Evolutionary conservation across 1,284 basidiomycete species (phyloP).

Genomic region (Xerocomus minutiporus): DNA sequence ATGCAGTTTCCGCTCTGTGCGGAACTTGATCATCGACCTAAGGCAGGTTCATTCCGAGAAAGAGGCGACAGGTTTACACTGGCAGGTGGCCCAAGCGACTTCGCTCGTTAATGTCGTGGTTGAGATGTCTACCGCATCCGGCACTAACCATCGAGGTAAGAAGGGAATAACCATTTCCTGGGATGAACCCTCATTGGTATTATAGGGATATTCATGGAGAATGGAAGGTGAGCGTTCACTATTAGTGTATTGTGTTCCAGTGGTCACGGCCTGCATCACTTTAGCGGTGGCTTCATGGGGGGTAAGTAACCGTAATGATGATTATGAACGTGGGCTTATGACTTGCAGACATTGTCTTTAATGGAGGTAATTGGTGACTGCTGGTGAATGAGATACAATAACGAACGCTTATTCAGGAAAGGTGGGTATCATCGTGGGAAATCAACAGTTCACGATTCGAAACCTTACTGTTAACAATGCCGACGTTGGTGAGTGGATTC

Average conservation of each 20-base stretch:
- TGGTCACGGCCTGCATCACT: background rate
- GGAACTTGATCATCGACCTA: conserved; percentile 48
- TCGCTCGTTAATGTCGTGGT: conserved; percentile 56
- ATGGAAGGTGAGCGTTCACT: conserved; percentile 51
- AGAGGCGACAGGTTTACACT: conserved; percentile 63
- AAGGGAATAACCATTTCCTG: background rate
- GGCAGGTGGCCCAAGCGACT: conserved; percentile 77
- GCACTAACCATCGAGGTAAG: conserved; percentile 44
- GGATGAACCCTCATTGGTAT: background rate
- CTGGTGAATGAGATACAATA: background rate
- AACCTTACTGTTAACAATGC: conserved; percentile 51
- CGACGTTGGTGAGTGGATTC: conserved; percentile 33
- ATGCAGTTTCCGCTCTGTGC: conserved; percentile 40
- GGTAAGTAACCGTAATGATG: conserved; percentile 25
- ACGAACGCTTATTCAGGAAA: conserved; percentile 23
- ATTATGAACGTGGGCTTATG: conserved; percentile 2
- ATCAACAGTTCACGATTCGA: conserved; percentile 53
- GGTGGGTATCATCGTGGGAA: conserved; percentile 47
- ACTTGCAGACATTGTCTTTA: conserved; percentile 45
- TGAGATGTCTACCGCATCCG: conserved; percentile 42
- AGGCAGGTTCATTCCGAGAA: conserved; percentile 45
- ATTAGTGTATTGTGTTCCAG: conserved; percentile 17
- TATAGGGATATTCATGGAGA: conserved; percentile 50
- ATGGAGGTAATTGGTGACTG: conserved; percentile 34
- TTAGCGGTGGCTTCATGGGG: conserved; percentile 55